phyloP scores from a whole-genome alignment of 768 basidiomycete species.

The Tylopilus cervinicoccineus region DNA sequence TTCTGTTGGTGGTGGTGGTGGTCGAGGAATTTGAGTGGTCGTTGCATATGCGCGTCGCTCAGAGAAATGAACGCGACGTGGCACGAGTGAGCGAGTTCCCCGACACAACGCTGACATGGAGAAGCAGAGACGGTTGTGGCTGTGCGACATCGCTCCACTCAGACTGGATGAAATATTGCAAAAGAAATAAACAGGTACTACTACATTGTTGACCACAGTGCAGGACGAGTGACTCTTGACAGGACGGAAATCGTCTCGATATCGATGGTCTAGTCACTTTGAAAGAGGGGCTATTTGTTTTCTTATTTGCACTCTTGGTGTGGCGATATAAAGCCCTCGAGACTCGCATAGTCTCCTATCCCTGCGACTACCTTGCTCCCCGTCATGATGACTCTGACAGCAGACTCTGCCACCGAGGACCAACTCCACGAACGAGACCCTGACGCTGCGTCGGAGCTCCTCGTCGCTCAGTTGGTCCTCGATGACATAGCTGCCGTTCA shows the following conservation, averaged over 20 bases:
- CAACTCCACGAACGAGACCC: slow-evolving; percentile 1
- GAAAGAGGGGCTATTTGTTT: neutral
- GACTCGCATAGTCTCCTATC: neutral
- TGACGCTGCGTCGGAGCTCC: slow-evolving; percentile 37
- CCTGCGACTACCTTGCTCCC: neutral
- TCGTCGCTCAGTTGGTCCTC: slow-evolving; percentile 40
- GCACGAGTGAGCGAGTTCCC: slow-evolving; percentile 5
- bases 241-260: no score
- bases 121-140: slow-evolving; percentile 2
- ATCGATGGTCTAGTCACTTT: neutral
- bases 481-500: slow-evolving; percentile 39
- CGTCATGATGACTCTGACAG: slow-evolving; percentile 2
- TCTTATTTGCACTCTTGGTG: neutral
- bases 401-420: slow-evolving; percentile 13
- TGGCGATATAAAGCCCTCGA: neutral
- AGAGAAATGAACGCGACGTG: slow-evolving; percentile 9
- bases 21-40: slow-evolving; percentile 21
- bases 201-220: neutral
- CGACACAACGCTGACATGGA: slow-evolving; percentile 17
- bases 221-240: no score
- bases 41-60: slow-evolving; percentile 15
- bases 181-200: neutral
- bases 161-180: neutral
- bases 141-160: neutral
- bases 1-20: slow-evolving; percentile 26